These are phyloP conservation scores for Phaeosphaeria sp. DNA, from an alignment of 2,329 filamentous ascomycete genomes.

Conservation along the genomic window DNA sequence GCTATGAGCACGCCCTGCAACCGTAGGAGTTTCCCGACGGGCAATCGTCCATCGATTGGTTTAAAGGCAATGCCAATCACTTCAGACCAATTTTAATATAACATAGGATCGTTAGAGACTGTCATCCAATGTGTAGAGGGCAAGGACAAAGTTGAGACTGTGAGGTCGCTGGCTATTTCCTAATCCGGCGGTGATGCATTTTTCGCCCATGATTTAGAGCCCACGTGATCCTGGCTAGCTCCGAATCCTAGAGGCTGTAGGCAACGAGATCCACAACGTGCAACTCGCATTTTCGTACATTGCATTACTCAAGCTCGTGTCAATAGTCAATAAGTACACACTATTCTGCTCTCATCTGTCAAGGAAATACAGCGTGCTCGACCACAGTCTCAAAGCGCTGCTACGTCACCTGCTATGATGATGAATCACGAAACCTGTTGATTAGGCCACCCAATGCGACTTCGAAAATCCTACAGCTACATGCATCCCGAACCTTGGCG, in stretches of 20 bases:
- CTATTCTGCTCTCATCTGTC: neutral
- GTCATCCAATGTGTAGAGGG: neutral
- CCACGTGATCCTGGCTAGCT: neutral
- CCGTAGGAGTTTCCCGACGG: neutral
- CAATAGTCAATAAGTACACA: neutral
- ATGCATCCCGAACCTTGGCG: neutral
- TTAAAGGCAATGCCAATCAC: too few relatives aligned
- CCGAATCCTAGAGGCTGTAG: neutral
- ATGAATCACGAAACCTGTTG: constrained; percentile 2
- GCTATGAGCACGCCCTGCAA: neutral
- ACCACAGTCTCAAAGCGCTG: neutral
- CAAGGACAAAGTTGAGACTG: neutral
- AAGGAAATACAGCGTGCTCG: neutral
- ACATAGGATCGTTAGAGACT: neutral
- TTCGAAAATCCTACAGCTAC: neutral
- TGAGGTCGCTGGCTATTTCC: neutral
- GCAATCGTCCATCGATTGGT: neutral
- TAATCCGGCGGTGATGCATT: constrained; percentile 3
- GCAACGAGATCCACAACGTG: neutral
- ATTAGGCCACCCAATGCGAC: neutral
- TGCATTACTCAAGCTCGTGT: neutral
- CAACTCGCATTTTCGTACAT: neutral
- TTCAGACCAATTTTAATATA: too few relatives aligned
- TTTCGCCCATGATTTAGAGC: neutral
- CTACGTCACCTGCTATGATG: constrained; percentile 2